Evolutionary conservation across 345 rosid species (phyloP).

Genomic region (Conringia planisiliqua): DNA sequence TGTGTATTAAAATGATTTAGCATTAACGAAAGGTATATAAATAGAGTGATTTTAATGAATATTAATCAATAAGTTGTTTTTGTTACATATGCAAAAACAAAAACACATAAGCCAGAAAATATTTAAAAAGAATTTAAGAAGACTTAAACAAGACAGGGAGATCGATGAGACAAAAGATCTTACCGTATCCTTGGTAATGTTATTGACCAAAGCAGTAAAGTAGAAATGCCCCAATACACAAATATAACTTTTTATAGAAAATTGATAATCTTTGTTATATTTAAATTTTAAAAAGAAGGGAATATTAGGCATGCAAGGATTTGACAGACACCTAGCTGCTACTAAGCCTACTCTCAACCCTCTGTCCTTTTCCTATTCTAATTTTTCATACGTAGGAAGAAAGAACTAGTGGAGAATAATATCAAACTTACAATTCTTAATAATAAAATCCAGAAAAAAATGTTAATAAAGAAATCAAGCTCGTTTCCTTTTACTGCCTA

Average conservation of each 20-base stretch:
- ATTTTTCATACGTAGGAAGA: neutral
- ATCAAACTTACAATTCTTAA: neutral
- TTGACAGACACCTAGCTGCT: constrained; percentile 23
- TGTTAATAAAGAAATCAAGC: neutral
- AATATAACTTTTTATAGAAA: neutral
- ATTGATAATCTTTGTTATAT: neutral
- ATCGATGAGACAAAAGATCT: constrained; percentile 17
- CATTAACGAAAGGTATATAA: neutral
- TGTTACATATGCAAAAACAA: no score
- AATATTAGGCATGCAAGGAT: constrained; percentile 26
- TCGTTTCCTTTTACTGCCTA: neutral
- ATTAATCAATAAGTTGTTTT: no score
- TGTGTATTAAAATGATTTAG: neutral
- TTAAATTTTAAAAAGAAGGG: neutral
- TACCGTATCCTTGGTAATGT: constrained; percentile 3
- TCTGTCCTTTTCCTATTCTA: neutral
- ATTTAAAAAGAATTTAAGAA: neutral
- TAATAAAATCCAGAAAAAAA: neutral
- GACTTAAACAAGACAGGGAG: constrained; percentile 9
- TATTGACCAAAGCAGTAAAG: constrained; percentile 25
- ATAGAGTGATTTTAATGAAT: no score
- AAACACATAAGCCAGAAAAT: neutral
- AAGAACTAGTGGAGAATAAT: neutral
- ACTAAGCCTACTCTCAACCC: neutral
- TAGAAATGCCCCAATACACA: neutral